A percentile compares a stretch with the other conserved stretches of the same genome.
Conservation (phyloP, 2,329 filamentous ascomycete species). For the Pezicula neosporulosa region DNA sequence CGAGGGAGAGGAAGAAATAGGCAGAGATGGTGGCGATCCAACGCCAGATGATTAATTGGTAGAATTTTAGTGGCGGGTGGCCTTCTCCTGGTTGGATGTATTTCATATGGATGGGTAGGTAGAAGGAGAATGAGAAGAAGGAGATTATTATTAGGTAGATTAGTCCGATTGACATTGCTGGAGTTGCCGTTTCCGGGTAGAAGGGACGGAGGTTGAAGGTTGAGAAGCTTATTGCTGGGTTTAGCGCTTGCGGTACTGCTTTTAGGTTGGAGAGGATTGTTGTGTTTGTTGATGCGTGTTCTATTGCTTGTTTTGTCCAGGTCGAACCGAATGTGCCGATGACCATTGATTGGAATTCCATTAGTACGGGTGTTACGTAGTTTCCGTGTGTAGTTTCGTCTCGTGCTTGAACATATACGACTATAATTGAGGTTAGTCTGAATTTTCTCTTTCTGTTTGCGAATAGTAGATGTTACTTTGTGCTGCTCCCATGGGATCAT, state of each 20-base stretch:
- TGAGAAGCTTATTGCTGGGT: constrained; percentile 52
- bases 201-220: constrained; percentile 58
- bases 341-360: constrained; percentile 6
- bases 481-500: constrained; percentile 55
- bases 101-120: constrained; percentile 59
- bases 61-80: constrained; percentile 55
- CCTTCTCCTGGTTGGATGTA: constrained; percentile 50
- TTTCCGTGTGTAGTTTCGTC: constrained; percentile 51
- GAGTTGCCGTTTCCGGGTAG: constrained; percentile 47
- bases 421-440: constrained; percentile 3
- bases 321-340: constrained; percentile 11
- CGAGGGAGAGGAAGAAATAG: constrained; percentile 59
- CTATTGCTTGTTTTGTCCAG: constrained; percentile 31
- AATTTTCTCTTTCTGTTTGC: neutral
- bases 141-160: constrained; percentile 67
- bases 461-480: constrained; percentile 29
- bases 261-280: constrained; percentile 39
- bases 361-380: constrained; percentile 45
- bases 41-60: constrained; percentile 56
- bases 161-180: constrained; percentile 57
- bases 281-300: constrained; percentile 19
- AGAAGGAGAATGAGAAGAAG: constrained; percentile 64
- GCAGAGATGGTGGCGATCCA: constrained; percentile 51
- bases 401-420: constrained; percentile 50
- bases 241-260: constrained; percentile 47